These are phyloP conservation scores for Xylaria sp. DNA, from an alignment of 2,329 filamentous ascomycete species.

Conservation along the genomic window DNA sequence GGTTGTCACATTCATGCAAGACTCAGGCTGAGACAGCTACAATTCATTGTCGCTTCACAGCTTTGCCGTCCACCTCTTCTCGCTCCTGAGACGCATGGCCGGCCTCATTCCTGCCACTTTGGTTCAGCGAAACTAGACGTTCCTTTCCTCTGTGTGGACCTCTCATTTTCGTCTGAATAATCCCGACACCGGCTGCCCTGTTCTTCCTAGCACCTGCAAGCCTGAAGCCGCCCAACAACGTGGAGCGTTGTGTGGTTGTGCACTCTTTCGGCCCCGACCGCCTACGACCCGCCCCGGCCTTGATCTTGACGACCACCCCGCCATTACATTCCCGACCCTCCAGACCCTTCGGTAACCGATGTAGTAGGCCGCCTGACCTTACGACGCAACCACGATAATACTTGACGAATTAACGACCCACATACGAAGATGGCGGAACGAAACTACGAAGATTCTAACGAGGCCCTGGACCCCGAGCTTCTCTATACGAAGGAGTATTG, in stretches of 20 bases:
- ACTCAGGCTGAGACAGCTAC: conserved; percentile 13
- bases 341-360: background rate
- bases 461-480: conserved; percentile 80
- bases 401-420: conserved; percentile 28
- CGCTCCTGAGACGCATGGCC: conserved; percentile 13
- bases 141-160: conserved; percentile 11
- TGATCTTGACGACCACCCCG: background rate
- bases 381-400: conserved; percentile 18
- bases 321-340: background rate
- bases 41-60: conserved; percentile 4
- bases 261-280: conserved; percentile 1
- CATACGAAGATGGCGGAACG: conserved; percentile 53
- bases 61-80: conserved; percentile 14
- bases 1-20: conserved; percentile 26
- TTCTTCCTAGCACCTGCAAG: background rate
- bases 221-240: conserved; percentile 14
- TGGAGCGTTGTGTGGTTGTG: conserved; percentile 15
- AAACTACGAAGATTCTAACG: conserved; percentile 55
- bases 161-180: conserved; percentile 6
- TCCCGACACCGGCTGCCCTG: background rate
- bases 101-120: conserved; percentile 7
- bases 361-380: background rate
- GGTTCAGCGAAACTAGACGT: conserved; percentile 5
- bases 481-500: conserved; percentile 93
- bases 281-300: background rate